Percentiles rank a stretch among this genome's conserved stretches.
These are phyloP conservation scores for Nicotiana tabacum DNA, from an alignment of 257 asterid species.

Conservation along the genomic window DNA sequence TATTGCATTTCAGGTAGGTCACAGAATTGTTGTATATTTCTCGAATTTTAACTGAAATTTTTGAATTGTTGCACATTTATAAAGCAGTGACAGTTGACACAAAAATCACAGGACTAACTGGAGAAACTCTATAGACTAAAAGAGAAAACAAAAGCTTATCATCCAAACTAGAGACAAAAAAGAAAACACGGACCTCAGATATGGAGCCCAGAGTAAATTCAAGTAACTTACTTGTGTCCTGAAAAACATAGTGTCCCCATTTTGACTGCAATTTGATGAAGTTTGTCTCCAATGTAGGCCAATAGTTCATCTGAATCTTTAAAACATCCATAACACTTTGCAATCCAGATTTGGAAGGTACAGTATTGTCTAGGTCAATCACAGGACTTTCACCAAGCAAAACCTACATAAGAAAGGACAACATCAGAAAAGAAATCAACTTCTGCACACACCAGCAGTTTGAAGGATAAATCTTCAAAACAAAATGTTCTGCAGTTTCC, in stretches of 20 bases:
- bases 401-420: constrained; percentile 50
- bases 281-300: constrained; percentile 58
- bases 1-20: not conserved
- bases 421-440: constrained; percentile 19
- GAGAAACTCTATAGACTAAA: not conserved
- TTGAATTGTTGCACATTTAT: not conserved
- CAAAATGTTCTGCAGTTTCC: not conserved
- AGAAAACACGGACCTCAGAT: not conserved
- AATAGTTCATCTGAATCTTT: constrained; percentile 64
- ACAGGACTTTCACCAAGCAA: constrained; percentile 70
- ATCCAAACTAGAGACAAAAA: not conserved
- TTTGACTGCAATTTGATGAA: constrained; percentile 42
- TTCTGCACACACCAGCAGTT: constrained; percentile 5
- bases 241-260: constrained; percentile 48
- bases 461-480: constrained; percentile 9
- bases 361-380: constrained; percentile 31
- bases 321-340: constrained; percentile 66
- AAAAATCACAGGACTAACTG: not conserved
- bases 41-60: not conserved
- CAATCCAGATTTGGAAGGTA: constrained; percentile 71
- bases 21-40: not conserved
- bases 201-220: not conserved
- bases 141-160: not conserved
- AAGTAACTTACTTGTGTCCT: constrained; percentile 53
- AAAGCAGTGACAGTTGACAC: not conserved